These are phyloP conservation scores for Colletotrichum zoysiae DNA, from an alignment of 2,329 filamentous ascomycete genomes.

Conservation along the genomic window DNA sequence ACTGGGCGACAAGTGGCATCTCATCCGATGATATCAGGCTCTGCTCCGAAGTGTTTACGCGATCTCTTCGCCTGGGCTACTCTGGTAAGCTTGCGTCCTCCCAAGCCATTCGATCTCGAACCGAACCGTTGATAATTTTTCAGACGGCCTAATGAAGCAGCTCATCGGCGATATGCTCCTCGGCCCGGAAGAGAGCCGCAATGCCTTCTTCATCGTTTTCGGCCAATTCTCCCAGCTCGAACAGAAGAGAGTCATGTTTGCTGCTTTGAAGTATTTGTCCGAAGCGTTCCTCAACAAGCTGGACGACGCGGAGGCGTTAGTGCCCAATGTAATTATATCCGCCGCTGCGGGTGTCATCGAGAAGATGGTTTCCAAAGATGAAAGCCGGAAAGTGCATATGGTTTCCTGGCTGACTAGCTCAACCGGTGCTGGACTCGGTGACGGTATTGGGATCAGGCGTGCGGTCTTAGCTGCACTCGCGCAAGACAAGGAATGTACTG, in stretches of 20 bases:
- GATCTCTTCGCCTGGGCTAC: constrained; percentile 79
- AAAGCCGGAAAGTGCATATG: constrained; percentile 65
- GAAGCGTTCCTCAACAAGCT: constrained; percentile 57
- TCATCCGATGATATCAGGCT: constrained; percentile 54
- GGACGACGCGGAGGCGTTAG: constrained; percentile 46
- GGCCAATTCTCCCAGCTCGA: constrained; percentile 55
- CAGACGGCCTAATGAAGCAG: constrained; percentile 58
- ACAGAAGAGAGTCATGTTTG: constrained; percentile 57
- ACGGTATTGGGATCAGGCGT: constrained; percentile 74
- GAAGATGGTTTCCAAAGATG: constrained; percentile 60
- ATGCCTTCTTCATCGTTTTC: constrained; percentile 51
- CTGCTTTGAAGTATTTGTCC: constrained; percentile 60
- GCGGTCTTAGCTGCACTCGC: constrained; percentile 72
- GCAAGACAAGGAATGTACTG: constrained; percentile 63
- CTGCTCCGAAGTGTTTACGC: constrained; percentile 64
- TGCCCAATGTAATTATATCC: constrained; percentile 57
- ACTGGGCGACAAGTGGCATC: constrained; percentile 53
- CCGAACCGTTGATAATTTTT: not conserved
- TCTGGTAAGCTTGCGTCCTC: constrained; percentile 62
- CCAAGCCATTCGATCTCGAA: constrained; percentile 30
- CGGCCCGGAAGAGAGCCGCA: constrained; percentile 42
- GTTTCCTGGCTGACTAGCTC: constrained; percentile 74
- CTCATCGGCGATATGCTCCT: constrained; percentile 56
- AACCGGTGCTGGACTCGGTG: constrained; percentile 74
- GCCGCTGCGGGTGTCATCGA: constrained; percentile 71